phyloP scores from a whole-genome alignment of 2,329 filamentous ascomycete species.

The Botrytis deweyae region DNA sequence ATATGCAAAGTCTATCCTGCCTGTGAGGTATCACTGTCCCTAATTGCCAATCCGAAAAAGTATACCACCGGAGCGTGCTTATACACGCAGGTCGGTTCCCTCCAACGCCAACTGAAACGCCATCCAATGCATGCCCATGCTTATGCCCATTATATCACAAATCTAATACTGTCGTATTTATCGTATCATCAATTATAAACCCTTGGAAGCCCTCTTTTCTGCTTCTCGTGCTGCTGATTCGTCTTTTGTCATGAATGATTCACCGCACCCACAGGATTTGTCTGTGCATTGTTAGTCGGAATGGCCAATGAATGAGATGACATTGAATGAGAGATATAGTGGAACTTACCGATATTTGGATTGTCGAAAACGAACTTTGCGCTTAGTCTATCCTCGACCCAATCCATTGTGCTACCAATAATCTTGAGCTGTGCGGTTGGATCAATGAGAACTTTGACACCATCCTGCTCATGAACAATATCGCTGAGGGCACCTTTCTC shows the following conservation, averaged over 20 bases:
- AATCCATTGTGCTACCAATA: constrained; percentile 98
- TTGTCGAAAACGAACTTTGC: constrained; percentile 93
- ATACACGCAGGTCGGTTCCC: constrained; percentile 6
- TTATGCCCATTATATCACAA: constrained; percentile 23
- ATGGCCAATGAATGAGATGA: neutral
- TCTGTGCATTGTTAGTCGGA: constrained; percentile 52
- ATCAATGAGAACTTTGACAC: constrained; percentile 92
- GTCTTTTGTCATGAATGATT: constrained; percentile 79
- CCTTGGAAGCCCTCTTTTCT: constrained; percentile 1
- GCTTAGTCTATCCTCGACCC: constrained; percentile 93
- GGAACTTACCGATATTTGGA: constrained; percentile 90
- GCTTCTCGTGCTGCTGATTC: constrained; percentile 19
- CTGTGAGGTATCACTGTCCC: constrained; percentile 15
- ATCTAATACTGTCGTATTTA: constrained; percentile 18
- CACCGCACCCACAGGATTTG: constrained; percentile 93
- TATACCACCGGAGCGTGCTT: neutral
- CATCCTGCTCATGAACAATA: constrained; percentile 91
- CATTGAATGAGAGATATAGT: neutral
- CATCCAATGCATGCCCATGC: constrained; percentile 37
- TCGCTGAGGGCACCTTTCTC: constrained; percentile 87
- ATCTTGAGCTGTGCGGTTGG: constrained; percentile 98
- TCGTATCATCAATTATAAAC: constrained; percentile 35
- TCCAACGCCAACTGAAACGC: constrained; percentile 27
- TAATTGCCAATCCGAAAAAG: neutral
- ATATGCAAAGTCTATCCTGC: constrained; percentile 18